These are phyloP conservation scores for Beauveria bassiana DNA, from an alignment of 2,329 filamentous ascomycete genomes.

Conservation along the genomic window DNA sequence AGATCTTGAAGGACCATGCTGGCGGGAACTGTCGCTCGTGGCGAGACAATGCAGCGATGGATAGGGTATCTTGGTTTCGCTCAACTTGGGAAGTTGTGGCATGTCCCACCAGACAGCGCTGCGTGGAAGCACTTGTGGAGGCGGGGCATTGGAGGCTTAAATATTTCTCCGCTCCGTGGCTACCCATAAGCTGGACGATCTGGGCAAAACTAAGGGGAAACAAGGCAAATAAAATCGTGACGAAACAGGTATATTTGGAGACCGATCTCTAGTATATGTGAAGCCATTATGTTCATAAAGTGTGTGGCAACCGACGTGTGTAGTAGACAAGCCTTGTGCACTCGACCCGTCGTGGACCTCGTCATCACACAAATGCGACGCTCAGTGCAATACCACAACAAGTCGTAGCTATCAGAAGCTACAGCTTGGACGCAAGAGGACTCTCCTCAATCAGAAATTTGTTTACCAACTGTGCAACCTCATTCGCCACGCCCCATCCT, in stretches of 20 bases:
- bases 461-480: slow-evolving; percentile 26
- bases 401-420: neutral
- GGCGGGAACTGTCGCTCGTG: slow-evolving; percentile 8
- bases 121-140: slow-evolving; percentile 4
- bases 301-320: neutral
- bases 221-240: neutral
- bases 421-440: neutral
- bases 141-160: slow-evolving; percentile 11
- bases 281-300: neutral
- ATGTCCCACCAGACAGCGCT: slow-evolving; percentile 9
- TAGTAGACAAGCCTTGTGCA: neutral
- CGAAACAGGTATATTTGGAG: neutral
- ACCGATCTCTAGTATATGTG: neutral
- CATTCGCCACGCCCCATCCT: slow-evolving; percentile 51
- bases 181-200: neutral
- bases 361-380: neutral
- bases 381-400: too few species aligned
- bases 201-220: neutral
- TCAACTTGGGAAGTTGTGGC: slow-evolving; percentile 9
- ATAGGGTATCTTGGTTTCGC: slow-evolving; percentile 4
- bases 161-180: slow-evolving; percentile 12
- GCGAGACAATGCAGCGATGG: slow-evolving; percentile 4
- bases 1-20: slow-evolving; percentile 98
- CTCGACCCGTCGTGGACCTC: neutral
- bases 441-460: neutral